Base-by-base conservation (phyloP, 352 stramenopile species). In the Phytopythium kandeliae region DNA sequence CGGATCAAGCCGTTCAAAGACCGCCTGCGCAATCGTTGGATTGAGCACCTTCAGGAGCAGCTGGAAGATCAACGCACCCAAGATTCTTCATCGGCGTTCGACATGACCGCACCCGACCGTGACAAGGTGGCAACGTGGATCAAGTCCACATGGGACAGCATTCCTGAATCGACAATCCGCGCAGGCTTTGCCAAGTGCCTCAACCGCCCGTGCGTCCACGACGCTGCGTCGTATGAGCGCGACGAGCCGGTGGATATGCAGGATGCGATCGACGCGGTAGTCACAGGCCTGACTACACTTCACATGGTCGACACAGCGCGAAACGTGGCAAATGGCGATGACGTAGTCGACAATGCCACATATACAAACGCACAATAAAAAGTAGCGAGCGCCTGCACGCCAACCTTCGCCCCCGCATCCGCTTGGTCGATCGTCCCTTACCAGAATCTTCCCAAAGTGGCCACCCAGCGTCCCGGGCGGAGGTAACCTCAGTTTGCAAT, bases 1-100 rank as follows among this genome's bases (percentile, higher is more conserved):
- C 51, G 41, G 41, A 51, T 38, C 24, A 15, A 19, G 17, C 51
- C 51, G 0, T 21, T 57, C 0, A 51, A 57, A 28, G 40, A 44
- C 7, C 2, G 7, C 5, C 13, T 57, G 21, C 51, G 51, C 11
- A 25, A 33, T 31, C 30, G 40, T 9, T 57, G 51, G 50, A n/a
- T 56, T n/a, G 35, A 40, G 35, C 13, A 40, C 15, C 35, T 40
- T 17, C 35, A 40, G 35, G 15, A 40, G 15, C 35, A 40, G 35
- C 8, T 40, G 1, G 35, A 6, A 8, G 21, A 4, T 5, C 35
- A 40, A 13, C 13, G 16, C 15, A 21, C 13, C n/a, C n/a, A n/a
- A n/a, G n/a, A n/a, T n/a, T n/a, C n/a, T n/a, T n/a, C 13, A 40
- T 13, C 35, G 16, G 21, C 35, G 35, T 40, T 22, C 35, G 35